A percentile compares a stretch with the other conserved stretches of the same genome.
Evolutionary conservation across 2,329 filamentous ascomycete genomes (phyloP).

Genomic region (Diatrype stigma): DNA sequence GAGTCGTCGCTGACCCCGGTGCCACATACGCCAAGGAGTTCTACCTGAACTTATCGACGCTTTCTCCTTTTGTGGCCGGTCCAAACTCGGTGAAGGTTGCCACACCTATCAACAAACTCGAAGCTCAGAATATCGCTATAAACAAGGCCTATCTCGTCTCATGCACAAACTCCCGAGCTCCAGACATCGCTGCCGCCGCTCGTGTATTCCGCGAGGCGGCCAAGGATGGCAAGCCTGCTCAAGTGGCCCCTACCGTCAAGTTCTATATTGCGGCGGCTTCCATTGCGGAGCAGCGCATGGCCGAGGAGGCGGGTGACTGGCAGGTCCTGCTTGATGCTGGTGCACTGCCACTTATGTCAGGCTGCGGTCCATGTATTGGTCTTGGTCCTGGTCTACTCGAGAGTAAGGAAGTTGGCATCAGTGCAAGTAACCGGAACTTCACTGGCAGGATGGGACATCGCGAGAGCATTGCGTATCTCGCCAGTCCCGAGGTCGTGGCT

Average conservation of each 20-base stretch:
- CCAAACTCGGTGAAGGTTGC: slow-evolving; percentile 89
- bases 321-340: slow-evolving; percentile 76
- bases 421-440: slow-evolving; percentile 82
- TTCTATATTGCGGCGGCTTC: slow-evolving; percentile 92
- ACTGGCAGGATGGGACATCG: slow-evolving; percentile 66
- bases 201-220: slow-evolving; percentile 79
- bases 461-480: slow-evolving; percentile 79
- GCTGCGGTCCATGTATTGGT: slow-evolving; percentile 84
- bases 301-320: slow-evolving; percentile 83
- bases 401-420: slow-evolving; percentile 81
- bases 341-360: slow-evolving; percentile 65
- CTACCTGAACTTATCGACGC: slow-evolving; percentile 75
- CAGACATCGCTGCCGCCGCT: slow-evolving; percentile 78
- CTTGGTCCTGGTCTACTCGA: slow-evolving; percentile 74
- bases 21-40: slow-evolving; percentile 81
- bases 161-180: slow-evolving; percentile 82
- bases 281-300: slow-evolving; percentile 65
- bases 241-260: slow-evolving; percentile 70
- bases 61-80: slow-evolving; percentile 79
- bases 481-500: slow-evolving; percentile 86
- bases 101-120: slow-evolving; percentile 71
- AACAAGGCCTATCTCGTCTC: slow-evolving; percentile 85
- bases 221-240: slow-evolving; percentile 58
- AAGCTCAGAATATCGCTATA: slow-evolving; percentile 68
- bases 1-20: slow-evolving; percentile 65